Evolutionary conservation across 1,284 basidiomycete species (phyloP).

Genomic region (Tilletia setariae): DNA sequence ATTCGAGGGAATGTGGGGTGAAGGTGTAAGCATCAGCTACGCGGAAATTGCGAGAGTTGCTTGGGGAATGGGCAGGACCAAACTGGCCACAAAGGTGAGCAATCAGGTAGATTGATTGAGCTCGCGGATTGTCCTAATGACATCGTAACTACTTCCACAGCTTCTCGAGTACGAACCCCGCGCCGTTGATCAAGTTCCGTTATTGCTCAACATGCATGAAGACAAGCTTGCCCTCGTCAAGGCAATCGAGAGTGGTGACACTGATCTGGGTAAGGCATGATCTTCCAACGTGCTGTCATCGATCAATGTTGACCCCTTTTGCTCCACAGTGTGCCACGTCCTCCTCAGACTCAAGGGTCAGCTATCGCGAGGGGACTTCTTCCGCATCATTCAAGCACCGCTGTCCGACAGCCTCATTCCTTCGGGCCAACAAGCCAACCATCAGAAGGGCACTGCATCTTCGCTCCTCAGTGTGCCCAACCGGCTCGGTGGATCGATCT

Average conservation of each 20-base stretch:
- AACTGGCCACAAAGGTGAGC: constrained; percentile 79
- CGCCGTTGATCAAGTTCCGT: constrained; percentile 87
- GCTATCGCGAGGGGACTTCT: constrained; percentile 84
- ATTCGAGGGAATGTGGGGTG: constrained; percentile 60
- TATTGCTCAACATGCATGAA: constrained; percentile 90
- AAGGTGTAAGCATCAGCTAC: constrained; percentile 66
- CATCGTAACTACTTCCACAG: constrained; percentile 55
- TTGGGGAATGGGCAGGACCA: constrained; percentile 81
- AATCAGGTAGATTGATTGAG: not conserved
- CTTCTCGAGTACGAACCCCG: constrained; percentile 85
- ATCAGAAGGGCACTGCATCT: not conserved
- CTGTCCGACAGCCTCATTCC: constrained; percentile 28
- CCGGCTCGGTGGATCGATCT: not conserved
- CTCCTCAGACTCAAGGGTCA: constrained; percentile 62
- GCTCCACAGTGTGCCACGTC: constrained; percentile 30
- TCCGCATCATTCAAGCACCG: constrained; percentile 77
- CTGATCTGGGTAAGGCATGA: constrained; percentile 72
- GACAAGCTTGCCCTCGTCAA: constrained; percentile 82
- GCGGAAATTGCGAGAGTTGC: constrained; percentile 91
- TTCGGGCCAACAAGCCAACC: constrained; percentile 22
- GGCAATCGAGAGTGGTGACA: constrained; percentile 90
- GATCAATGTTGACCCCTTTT: not conserved
- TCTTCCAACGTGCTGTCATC: not conserved
- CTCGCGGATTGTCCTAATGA: not conserved
- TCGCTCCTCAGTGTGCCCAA: constrained; percentile 13